Percentiles rank a stretch among this genome's conserved stretches.
Evolutionary conservation across 805 yeast species (phyloP).

Genomic region (Hanseniaspora clermontiae): DNA sequence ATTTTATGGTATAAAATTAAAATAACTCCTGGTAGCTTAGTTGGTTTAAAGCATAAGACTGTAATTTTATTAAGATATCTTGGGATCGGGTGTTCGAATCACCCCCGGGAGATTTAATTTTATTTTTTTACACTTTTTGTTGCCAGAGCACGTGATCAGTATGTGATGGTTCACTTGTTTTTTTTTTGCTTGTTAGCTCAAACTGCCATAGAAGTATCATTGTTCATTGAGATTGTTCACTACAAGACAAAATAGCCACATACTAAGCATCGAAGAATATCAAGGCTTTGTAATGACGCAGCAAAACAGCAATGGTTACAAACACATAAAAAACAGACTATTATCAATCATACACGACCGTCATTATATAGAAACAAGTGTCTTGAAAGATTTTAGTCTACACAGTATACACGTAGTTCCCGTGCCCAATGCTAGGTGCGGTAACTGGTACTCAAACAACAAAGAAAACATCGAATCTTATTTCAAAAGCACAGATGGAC

Average conservation of each 20-base stretch:
- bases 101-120: constrained; percentile 14
- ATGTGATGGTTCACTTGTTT: too few species aligned
- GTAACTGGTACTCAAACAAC: constrained; percentile 67
- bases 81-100: constrained; percentile 15
- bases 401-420: constrained; percentile 34
- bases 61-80: constrained; percentile 13
- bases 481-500: constrained; percentile 89
- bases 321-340: constrained; percentile 44
- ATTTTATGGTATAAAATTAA: not conserved
- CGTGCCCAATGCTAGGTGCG: constrained; percentile 74
- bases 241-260: too few species aligned
- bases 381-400: constrained; percentile 31
- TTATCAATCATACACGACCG: constrained; percentile 62
- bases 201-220: too few species aligned
- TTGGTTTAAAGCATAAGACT: constrained; percentile 14
- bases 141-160: not conserved
- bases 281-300: too few species aligned
- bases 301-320: not conserved
- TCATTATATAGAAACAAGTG: constrained; percentile 32
- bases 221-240: too few species aligned
- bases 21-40: constrained; percentile 13
- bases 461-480: constrained; percentile 38
- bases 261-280: too few species aligned
- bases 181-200: too few species aligned
- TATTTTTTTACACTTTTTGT: not conserved